Base-by-base conservation (phyloP, 192 early-diverging fungal species). In the Podila verticillata region DNA sequence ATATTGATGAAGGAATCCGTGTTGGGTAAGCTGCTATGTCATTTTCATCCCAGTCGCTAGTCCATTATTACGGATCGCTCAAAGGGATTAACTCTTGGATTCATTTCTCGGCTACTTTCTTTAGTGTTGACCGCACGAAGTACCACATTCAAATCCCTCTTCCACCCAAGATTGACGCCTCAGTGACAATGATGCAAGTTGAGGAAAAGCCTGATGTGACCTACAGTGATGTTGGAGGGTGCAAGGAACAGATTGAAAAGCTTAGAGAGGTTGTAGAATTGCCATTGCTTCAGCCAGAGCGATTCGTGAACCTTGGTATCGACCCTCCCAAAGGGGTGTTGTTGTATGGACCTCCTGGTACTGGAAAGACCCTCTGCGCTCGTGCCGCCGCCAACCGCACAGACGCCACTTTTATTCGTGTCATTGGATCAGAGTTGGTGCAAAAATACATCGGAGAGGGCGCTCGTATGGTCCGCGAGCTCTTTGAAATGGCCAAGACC, bases 141-240 rank as follows among this genome's bases (percentile, higher is more conserved):
- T 99, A 98, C 85, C 98, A 99, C 85, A 99, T 99, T 70, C 96
- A 99, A 82, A 93, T 99, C 63, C 98, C 98, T 58, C 87, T 99
- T 36, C 98, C 98, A 56, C 98, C 98, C 74, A 96, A 95, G 87
- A 99, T 99, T 64, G 98, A 99, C 81, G 95, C 98, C 29, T 94
- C 96, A 0, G 95, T 95, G 51, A 99, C 98, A 13, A 99, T 99
- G 98, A 99, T 99, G 98, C 97, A 98, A 83, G 96, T 99, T 32
- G 98, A 99, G 82, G 98, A 99, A 83, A 99, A 99, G 84, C 98
- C 98, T 4, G 98, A 99, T 88, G 96, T 99, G n/a, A 99, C 98
- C 12, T 99, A 99, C 70, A 89, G 90, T 58, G 97, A 99, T 86
- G 95, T 99, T n/a, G 98, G 98, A 79, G 98, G 98, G 48, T 97